Conservation (phyloP, 108 stramenopile genomes). For the Fistulifera pelliculosa region DNA sequence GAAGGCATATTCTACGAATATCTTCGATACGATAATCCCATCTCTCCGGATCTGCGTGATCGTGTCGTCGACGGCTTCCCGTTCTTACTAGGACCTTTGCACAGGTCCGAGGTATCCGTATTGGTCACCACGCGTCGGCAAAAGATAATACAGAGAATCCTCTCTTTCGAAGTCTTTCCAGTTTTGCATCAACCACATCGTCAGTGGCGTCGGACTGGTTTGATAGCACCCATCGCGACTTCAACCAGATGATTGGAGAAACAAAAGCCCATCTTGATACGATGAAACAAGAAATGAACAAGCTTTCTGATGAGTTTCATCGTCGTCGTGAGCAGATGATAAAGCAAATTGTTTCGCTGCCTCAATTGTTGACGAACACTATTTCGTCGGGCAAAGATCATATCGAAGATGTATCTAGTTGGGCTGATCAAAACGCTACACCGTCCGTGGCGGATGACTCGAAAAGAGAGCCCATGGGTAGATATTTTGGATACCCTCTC, state of each 20-base stretch:
- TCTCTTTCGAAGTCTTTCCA: background rate
- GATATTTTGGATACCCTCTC: constrained; percentile 6
- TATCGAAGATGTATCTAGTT: background rate
- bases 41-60: constrained; percentile 60
- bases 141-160: background rate
- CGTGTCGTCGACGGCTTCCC: constrained; percentile 80
- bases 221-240: too few relatives aligned
- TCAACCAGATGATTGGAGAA: constrained; percentile 10
- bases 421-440: background rate
- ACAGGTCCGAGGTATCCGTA: constrained; percentile 54
- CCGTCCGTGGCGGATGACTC: background rate
- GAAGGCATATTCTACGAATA: constrained; percentile 83
- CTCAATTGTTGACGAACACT: background rate
- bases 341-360: background rate
- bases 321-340: constrained; percentile 3
- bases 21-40: constrained; percentile 64
- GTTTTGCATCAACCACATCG: background rate
- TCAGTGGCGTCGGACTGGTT: background rate
- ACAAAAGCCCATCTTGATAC: background rate
- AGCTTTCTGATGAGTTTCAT: background rate
- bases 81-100: constrained; percentile 67
- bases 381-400: background rate
- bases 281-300: background rate
- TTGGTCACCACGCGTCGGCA: constrained; percentile 6
- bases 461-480: background rate